phyloP scores from a whole-genome alignment of 352 stramenopile genomes.

The Thraustochytrium sp. region DNA sequence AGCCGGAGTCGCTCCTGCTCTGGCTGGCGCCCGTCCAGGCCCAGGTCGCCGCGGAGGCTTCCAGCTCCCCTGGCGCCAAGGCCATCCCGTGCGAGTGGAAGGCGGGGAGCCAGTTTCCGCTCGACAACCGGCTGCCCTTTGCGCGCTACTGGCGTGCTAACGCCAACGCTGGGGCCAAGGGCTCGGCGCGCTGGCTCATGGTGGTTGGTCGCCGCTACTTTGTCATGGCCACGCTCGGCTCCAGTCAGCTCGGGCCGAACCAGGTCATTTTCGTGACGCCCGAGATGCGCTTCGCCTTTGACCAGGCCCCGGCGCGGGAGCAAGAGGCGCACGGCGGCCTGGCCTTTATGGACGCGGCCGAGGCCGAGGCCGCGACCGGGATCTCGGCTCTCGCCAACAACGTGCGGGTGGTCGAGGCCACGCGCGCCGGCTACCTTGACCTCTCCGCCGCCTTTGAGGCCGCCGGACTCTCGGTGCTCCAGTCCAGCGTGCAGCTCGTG shows the following conservation, averaged over 20 bases:
- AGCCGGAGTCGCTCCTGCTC: not conserved
- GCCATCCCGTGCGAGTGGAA: not conserved
- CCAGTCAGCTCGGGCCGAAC: not conserved
- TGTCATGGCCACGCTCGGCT: conserved; percentile 27
- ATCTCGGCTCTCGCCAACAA: not conserved
- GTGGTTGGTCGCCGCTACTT: conserved; percentile 4
- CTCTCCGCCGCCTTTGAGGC: not conserved
- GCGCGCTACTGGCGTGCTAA: not conserved
- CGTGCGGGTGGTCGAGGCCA: conserved; percentile 4
- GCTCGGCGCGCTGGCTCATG: not conserved
- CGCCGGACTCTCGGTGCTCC: not conserved
- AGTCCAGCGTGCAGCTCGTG: not conserved
- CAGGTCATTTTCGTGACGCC: conserved; percentile 18
- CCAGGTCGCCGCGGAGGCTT: not conserved
- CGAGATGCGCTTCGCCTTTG: conserved; percentile 20
- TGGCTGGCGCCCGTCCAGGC: not conserved
- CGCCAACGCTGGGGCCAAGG: not conserved
- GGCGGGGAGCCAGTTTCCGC: not conserved
- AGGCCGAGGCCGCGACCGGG: not conserved
- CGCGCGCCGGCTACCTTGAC: not conserved
- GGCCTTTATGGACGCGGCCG: not conserved
- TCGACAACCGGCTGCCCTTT: not conserved
- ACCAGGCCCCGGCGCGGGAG: not conserved
- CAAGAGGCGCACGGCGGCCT: not conserved
- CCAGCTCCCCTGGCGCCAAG: not conserved